phyloP scores from a whole-genome alignment of 2,329 filamentous ascomycete species.

The Ilyonectria mors-panacis region DNA sequence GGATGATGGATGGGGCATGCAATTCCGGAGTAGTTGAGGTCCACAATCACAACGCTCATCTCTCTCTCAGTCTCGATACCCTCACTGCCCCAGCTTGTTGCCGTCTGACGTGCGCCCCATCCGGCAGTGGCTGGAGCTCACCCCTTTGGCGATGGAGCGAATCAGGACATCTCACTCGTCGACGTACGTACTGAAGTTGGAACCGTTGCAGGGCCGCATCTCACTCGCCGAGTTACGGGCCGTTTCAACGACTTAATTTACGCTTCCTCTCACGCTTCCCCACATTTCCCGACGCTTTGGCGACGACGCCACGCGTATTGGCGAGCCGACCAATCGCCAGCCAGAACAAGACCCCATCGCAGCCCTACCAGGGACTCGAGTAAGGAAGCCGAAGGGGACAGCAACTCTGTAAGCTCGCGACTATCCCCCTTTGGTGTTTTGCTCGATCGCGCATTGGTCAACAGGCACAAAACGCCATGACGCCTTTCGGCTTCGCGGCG shows the following conservation, averaged over 20 bases:
- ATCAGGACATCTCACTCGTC: not conserved
- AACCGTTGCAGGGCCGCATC: too few relatives aligned
- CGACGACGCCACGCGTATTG: slow-evolving; percentile 11
- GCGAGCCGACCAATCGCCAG: slow-evolving; percentile 33
- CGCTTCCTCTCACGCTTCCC: not conserved
- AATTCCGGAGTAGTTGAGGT: not conserved
- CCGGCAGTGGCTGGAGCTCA: not conserved
- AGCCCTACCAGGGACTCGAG: too few relatives aligned
- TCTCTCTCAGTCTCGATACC: not conserved
- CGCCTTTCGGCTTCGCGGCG: slow-evolving; percentile 17
- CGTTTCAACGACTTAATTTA: not conserved
- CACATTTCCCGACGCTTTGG: slow-evolving; percentile 6
- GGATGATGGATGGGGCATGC: not conserved
- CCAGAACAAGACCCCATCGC: too few relatives aligned
- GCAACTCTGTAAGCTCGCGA: too few relatives aligned
- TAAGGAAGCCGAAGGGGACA: too few relatives aligned
- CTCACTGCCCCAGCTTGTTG: not conserved
- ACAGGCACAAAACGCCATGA: not conserved
- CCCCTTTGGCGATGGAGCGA: not conserved
- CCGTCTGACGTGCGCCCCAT: not conserved
- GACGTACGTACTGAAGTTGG: not conserved
- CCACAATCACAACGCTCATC: not conserved
- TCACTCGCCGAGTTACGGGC: not conserved
- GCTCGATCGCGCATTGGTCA: too few relatives aligned
- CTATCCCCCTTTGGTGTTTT: too few relatives aligned